A percentile compares a stretch with the other conserved stretches of the same genome.
Evolutionary conservation across 148 eudicot species (phyloP).

Genomic region (Amaranthus palmeri): DNA sequence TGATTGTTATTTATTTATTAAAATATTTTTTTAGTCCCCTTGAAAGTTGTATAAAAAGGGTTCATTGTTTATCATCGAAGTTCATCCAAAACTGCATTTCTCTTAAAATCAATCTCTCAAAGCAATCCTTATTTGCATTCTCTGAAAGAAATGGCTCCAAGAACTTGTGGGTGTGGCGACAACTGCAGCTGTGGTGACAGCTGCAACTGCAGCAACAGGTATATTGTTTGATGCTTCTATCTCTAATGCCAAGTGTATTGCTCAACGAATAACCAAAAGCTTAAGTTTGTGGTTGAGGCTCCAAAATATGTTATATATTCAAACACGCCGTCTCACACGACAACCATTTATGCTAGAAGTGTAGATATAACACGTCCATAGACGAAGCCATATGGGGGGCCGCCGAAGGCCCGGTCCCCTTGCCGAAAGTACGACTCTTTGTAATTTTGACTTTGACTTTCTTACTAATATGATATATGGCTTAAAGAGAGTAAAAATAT

Average conservation of each 20-base stretch:
- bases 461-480: too few relatives aligned
- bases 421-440: too few relatives aligned
- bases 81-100: slow-evolving; percentile 15
- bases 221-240: background rate
- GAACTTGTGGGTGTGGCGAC: slow-evolving; percentile 22
- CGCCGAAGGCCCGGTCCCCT: too few relatives aligned
- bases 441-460: too few relatives aligned
- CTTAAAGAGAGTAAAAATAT: too few relatives aligned
- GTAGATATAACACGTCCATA: too few relatives aligned
- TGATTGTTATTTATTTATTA: background rate
- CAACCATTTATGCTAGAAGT: background rate
- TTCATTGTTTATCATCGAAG: slow-evolving; percentile 5
- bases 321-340: background rate
- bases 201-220: slow-evolving; percentile 42
- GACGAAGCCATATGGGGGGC: too few relatives aligned
- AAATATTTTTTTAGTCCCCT: background rate
- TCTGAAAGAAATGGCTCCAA: slow-evolving; percentile 24
- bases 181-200: slow-evolving; percentile 26
- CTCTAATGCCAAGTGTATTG: background rate
- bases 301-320: background rate
- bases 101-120: background rate
- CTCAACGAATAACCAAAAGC: background rate
- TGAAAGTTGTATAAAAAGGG: slow-evolving; percentile 18
- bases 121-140: slow-evolving; percentile 1
- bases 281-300: too few relatives aligned